Evolutionary conservation across 2,329 filamentous ascomycete genomes (phyloP).

Genomic region (Sarocladiaceae sp.): DNA sequence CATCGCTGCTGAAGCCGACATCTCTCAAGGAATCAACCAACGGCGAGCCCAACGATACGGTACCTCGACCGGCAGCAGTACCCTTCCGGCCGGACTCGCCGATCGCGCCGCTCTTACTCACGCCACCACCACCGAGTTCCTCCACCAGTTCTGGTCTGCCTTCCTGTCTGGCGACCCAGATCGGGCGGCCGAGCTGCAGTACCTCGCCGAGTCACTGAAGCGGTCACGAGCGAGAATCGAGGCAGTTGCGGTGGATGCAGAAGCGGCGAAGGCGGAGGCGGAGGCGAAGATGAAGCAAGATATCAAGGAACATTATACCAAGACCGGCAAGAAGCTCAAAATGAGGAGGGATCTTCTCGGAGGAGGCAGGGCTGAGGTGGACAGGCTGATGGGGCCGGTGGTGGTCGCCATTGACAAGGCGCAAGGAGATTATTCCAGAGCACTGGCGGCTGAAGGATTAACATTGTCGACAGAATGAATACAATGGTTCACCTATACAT

Average conservation of each 20-base stretch:
- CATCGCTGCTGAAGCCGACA: slow-evolving; percentile 55
- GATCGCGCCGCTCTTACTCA: slow-evolving; percentile 65
- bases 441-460: slow-evolving; percentile 57
- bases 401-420: slow-evolving; percentile 65
- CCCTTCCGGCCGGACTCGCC: slow-evolving; percentile 45
- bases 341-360: slow-evolving; percentile 62
- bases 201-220: slow-evolving; percentile 74
- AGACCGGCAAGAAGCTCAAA: slow-evolving; percentile 66
- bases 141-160: slow-evolving; percentile 94
- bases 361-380: slow-evolving; percentile 71
- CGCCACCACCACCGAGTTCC: slow-evolving; percentile 87
- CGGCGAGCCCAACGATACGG: slow-evolving; percentile 54
- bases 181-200: slow-evolving; percentile 72
- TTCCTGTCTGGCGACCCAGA: slow-evolving; percentile 85
- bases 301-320: slow-evolving; percentile 62
- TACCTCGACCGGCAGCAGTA: slow-evolving; percentile 44
- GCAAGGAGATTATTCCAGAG: slow-evolving; percentile 62
- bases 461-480: slow-evolving; percentile 37
- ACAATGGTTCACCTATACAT: too few relatives aligned
- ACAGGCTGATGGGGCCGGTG: slow-evolving; percentile 69
- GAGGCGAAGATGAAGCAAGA: slow-evolving; percentile 63
- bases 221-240: slow-evolving; percentile 48
- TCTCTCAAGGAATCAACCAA: slow-evolving; percentile 58
- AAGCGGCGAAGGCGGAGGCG: slow-evolving; percentile 51
- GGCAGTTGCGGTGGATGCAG: slow-evolving; percentile 17